Conservation (phyloP, 1,139 yeast genomes). For the Zygosaccharomyces pseudobailii region DNA sequence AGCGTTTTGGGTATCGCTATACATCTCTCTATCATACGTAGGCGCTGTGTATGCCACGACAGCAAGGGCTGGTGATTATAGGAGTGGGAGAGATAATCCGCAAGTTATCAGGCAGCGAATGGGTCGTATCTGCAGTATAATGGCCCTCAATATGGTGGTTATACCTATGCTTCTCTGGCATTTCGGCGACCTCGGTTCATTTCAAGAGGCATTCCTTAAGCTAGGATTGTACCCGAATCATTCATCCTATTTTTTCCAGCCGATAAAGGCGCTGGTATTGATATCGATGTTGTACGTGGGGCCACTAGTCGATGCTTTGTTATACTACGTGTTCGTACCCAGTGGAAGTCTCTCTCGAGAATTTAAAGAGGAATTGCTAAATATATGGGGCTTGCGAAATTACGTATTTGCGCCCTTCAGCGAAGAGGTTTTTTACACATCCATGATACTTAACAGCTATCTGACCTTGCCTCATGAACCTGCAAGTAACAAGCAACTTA, state of each 20-base stretch:
- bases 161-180: conserved; percentile 30
- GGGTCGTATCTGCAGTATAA: conserved; percentile 27
- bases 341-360: conserved; percentile 20
- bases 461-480: conserved; percentile 32
- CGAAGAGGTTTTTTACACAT: conserved; percentile 79
- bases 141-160: conserved; percentile 25
- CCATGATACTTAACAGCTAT: conserved; percentile 45
- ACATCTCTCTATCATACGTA: conserved; percentile 29
- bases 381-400: conserved; percentile 56
- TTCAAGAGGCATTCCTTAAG: conserved; percentile 16
- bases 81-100: conserved; percentile 45
- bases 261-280: conserved; percentile 32
- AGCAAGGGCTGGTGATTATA: conserved; percentile 18
- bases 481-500: conserved; percentile 28
- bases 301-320: conserved; percentile 43
- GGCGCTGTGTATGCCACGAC: conserved; percentile 21
- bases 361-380: conserved; percentile 31
- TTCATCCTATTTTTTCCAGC: conserved; percentile 23
- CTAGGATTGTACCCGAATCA: conserved; percentile 34
- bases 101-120: conserved; percentile 37
- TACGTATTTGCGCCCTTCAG: conserved; percentile 77
- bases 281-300: conserved; percentile 52
- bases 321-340: conserved; percentile 32
- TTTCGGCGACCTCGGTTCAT: conserved; percentile 9
- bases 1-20: conserved; percentile 19